Evolutionary conservation across 2,329 filamentous ascomycete genomes (phyloP).

Genomic region (Diplodia seriata): DNA sequence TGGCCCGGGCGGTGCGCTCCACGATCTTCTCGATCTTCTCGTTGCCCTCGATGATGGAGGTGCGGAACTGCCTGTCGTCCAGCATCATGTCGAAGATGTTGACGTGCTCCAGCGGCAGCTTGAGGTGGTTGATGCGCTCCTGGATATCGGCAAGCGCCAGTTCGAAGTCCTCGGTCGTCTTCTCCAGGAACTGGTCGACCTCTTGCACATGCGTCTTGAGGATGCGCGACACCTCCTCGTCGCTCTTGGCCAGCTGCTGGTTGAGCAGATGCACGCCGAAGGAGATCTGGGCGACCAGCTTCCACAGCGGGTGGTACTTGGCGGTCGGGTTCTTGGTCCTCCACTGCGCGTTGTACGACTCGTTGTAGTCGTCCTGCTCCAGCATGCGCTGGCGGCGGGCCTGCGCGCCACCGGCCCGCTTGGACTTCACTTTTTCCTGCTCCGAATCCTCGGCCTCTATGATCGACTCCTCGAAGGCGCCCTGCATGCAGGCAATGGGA

Average conservation of each 20-base stretch:
- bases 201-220: constrained; percentile 93
- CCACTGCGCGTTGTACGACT: constrained; percentile 77
- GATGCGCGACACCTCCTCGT: constrained; percentile 85
- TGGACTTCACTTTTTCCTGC: constrained; percentile 48
- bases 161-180: constrained; percentile 82
- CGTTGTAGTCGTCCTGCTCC: constrained; percentile 69
- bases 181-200: constrained; percentile 87
- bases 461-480: constrained; percentile 82
- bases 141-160: constrained; percentile 79
- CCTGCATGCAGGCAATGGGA: constrained; percentile 78
- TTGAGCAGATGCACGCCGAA: constrained; percentile 91
- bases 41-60: constrained; percentile 84
- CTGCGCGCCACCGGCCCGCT: constrained; percentile 60
- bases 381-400: constrained; percentile 62
- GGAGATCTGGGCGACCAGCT: constrained; percentile 88
- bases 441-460: constrained; percentile 64
- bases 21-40: constrained; percentile 90
- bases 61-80: constrained; percentile 80
- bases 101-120: constrained; percentile 82
- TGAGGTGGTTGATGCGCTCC: constrained; percentile 79
- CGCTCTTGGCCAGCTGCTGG: constrained; percentile 84
- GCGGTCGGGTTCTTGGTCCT: constrained; percentile 72
- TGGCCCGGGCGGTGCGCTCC: constrained; percentile 74
- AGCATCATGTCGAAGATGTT: constrained; percentile 86
- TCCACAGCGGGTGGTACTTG: constrained; percentile 84